These are phyloP conservation scores for Typha latifolia DNA, from an alignment of 176 grass and related monocot species.

Conservation along the genomic window DNA sequence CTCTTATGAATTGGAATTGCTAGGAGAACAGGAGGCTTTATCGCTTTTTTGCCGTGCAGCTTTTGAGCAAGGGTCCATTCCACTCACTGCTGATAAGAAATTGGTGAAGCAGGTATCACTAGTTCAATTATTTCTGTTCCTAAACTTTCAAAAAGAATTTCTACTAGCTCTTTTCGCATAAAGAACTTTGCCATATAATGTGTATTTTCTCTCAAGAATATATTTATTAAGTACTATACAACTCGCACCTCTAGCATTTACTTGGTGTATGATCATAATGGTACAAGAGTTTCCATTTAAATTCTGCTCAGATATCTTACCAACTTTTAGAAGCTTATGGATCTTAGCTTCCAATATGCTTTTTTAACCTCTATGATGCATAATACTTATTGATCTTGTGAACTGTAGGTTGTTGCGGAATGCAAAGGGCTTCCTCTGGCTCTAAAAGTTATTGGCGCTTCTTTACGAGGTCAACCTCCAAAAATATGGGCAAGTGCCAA, in stretches of 20 bases:
- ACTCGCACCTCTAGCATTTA: too few species aligned
- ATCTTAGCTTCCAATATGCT: neutral
- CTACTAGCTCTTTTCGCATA: too few species aligned
- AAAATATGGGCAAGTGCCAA: constrained; percentile 95
- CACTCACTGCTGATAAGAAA: constrained; percentile 67
- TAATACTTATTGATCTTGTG: neutral
- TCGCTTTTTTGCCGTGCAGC: constrained; percentile 71
- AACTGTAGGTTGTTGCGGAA: constrained; percentile 55
- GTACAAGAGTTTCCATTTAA: too few species aligned
- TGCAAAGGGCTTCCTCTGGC: constrained; percentile 96
- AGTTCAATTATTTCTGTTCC: constrained; percentile 1
- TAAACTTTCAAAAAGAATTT: too few species aligned
- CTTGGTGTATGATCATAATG: too few species aligned
- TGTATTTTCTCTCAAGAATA: too few species aligned
- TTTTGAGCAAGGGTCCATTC: constrained; percentile 52
- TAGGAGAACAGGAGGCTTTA: constrained; percentile 67
- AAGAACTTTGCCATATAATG: too few species aligned
- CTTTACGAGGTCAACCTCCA: constrained; percentile 63
- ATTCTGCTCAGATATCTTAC: too few species aligned
- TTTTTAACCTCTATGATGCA: too few species aligned
- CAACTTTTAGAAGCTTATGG: too few species aligned
- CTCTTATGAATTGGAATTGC: constrained; percentile 76
- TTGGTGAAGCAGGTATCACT: constrained; percentile 64
- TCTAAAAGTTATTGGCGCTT: constrained; percentile 79
- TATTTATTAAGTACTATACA: too few species aligned